Evolutionary conservation across 371 early-diverging fungal species (phyloP), one percentile per base, ranked within the genome.

Genomic region (Syncephalastrum contaminatum): DNA sequence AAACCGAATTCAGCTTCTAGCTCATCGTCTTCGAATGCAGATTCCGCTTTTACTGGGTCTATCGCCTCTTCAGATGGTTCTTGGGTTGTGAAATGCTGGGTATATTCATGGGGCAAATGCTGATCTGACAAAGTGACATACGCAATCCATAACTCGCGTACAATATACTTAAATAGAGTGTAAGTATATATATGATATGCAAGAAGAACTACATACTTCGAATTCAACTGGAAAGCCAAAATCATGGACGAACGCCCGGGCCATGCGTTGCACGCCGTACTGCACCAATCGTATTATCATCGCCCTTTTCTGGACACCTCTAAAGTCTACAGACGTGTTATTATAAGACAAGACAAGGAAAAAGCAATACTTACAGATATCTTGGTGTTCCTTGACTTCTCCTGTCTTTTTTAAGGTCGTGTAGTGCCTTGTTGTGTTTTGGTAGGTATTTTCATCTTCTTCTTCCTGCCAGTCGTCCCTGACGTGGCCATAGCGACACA

Each of bases 121-220:
- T 57, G 51, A 25, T 64, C 67, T 5, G 30, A 19, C 1, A 66
- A 53, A 25, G 42, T 43, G 57, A 56, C 46, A 53, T 65, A 65
- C 16, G 67, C 22, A 6, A 75, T 16, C 75, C 75, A 75, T 5
- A 75, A 13, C 43, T 75, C 70, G 10, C 72, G 62, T 18, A 64
- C 66, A 1, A 62, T 49, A 22, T 49, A 42, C 67, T 66, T 20
- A 52, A 0, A 14, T 25, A 22, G 27, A 18, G 56, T 2, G 6
- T 60, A 20, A 27, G 12, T 14, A 14, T 4, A n/a, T 18, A 25
- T 27, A 40, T 4, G 13, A 20, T 25, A 25, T 25, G 18, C n/a
- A 40, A 8, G 12, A 10, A n/a, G 14, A 41, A 4, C 7, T 4
- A 20, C 54, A 43, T 59, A 67, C 60, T 42, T 75, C 72, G 10